Evolutionary conservation across 148 eudicot genomes (phyloP), one percentile per base, ranked within the genome.

Genomic region (Heliosperma pusillum): DNA sequence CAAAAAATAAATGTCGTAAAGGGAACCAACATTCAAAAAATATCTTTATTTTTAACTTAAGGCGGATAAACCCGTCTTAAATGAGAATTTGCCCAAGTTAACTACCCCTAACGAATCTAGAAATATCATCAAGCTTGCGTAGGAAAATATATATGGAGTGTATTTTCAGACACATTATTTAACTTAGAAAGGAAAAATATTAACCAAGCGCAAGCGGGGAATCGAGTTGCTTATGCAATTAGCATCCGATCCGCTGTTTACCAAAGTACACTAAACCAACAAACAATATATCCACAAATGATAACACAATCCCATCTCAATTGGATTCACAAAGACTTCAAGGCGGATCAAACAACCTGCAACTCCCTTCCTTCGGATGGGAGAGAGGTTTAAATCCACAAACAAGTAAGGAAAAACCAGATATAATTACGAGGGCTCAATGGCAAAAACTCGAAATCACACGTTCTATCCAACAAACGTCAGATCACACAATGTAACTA

Each of bases 401-500:
- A 16, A 27, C 33, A 79, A 15, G 25, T 26, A 42, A 65, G 22
- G 4, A 61, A 66, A 68, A 59, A 29, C 19, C 16, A 33, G 56
- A 68, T 45, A 68, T 45, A 79, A 60, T 74, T 70, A 80, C 65
- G 22, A 70, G 33, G 47, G 30, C 47, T 68, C 27, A 11, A 69
- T 11, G 20, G 33, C 22, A 10, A 27, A 27, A 66, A 33, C 47
- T 66, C 50, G 24, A 66, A n/a, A 66, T 66, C 70, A 66, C 50
- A 66, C 50, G 6, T 30, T 36, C 45, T 59, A 75, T 13, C 40
- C 50, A 55, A 6, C 75, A 75, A 56, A 70, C 78, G 58, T 15
- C 66, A 42, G 22, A 12, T 75, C 42, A 75, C 74, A 69, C 47
- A 74, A 59, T 74, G 69, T 66, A 69, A 6, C 25, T 61, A 25